A percentile compares a stretch with the other conserved stretches of the same genome.
phyloP scores from a whole-genome alignment of 768 basidiomycete species.

The Myochromella boudieri region DNA sequence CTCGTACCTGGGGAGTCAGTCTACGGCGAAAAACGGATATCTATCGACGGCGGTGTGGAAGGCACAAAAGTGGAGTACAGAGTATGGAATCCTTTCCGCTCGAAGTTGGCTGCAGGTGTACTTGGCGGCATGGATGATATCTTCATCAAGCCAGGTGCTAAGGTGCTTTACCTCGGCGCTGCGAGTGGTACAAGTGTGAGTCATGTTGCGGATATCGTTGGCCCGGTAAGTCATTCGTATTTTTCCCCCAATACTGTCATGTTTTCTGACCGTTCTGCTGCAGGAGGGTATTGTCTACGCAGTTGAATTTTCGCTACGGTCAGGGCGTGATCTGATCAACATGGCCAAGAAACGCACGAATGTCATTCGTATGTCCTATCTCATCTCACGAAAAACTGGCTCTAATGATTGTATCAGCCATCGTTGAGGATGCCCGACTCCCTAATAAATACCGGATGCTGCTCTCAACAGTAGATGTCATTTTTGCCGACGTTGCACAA shows the following conservation, averaged over 20 bases:
- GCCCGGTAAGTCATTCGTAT: constrained; percentile 62
- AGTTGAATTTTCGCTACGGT: constrained; percentile 95
- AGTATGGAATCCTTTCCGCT: constrained; percentile 99
- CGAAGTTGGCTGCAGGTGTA: constrained; percentile 95
- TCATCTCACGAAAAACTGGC: background rate
- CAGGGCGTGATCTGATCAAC: constrained; percentile 95
- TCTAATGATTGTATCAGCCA: constrained; percentile 49
- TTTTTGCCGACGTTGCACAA: constrained; percentile 98
- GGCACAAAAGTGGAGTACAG: constrained; percentile 93
- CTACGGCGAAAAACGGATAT: constrained; percentile 97
- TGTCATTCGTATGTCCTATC: constrained; percentile 79
- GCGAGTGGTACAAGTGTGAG: constrained; percentile 97
- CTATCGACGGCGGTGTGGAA: constrained; percentile 72
- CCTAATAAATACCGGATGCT: constrained; percentile 98
- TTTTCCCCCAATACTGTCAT: constrained; percentile 2
- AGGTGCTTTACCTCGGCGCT: constrained; percentile 97
- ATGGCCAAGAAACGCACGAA: constrained; percentile 99
- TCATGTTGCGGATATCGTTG: constrained; percentile 98
- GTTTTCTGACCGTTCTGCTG: constrained; percentile 13
- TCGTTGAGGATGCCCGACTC: constrained; percentile 95
- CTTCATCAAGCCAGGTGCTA: constrained; percentile 89
- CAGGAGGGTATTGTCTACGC: constrained; percentile 97
- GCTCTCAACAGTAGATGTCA: constrained; percentile 90
- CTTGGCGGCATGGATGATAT: constrained; percentile 93
- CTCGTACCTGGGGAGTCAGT: constrained; percentile 97